These are phyloP conservation scores for Coemansia guatemalensis DNA, from an alignment of 192 early-diverging fungal genomes.

Conservation along the genomic window DNA sequence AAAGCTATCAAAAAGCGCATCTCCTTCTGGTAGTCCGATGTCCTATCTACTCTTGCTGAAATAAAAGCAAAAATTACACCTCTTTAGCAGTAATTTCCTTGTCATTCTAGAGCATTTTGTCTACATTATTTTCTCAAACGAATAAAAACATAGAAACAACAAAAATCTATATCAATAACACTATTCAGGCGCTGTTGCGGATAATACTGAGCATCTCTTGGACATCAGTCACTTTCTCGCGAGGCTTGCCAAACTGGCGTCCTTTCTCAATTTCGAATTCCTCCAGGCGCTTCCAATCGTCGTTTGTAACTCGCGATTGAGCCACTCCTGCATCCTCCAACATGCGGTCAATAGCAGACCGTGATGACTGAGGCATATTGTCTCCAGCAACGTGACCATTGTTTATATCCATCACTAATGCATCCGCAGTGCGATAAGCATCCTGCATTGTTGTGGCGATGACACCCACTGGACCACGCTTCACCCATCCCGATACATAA, in stretches of 20 bases:
- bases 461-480: slow-evolving; percentile 89
- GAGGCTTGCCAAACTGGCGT: slow-evolving; percentile 63
- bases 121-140: no score
- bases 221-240: slow-evolving; percentile 74
- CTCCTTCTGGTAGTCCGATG: slow-evolving; percentile 13
- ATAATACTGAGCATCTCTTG: slow-evolving; percentile 62
- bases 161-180: background rate
- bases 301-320: slow-evolving; percentile 57
- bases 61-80: no score
- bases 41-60: background rate
- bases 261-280: slow-evolving; percentile 69
- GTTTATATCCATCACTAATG: slow-evolving; percentile 63
- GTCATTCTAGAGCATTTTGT: no score
- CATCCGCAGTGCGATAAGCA: slow-evolving; percentile 86
- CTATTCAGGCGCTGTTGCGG: background rate
- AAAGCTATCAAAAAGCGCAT: slow-evolving; percentile 31
- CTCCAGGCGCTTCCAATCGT: slow-evolving; percentile 85
- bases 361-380: background rate
- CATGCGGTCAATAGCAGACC: slow-evolving; percentile 19
- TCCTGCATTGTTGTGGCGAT: slow-evolving; percentile 95
- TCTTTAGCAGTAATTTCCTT: no score
- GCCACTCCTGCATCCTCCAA: slow-evolving; percentile 30
- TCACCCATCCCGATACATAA: slow-evolving; percentile 95
- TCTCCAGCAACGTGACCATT: slow-evolving; percentile 45
- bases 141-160: no score